Percentiles rank a stretch among this genome's conserved stretches.
phyloP scores from a whole-genome alignment of 257 asterid genomes.

The Primulina tabacum region DNA sequence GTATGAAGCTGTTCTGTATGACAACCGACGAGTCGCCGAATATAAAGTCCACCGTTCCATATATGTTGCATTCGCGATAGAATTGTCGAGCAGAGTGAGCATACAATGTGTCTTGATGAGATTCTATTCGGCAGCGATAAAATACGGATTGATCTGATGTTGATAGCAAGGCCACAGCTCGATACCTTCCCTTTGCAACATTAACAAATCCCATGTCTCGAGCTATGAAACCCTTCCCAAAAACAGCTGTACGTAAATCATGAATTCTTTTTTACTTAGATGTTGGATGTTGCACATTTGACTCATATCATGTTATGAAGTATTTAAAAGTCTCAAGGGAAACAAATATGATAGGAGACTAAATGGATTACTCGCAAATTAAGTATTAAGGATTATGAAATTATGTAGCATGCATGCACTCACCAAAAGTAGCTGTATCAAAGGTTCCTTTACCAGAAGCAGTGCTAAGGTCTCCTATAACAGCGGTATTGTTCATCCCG shows the following conservation, averaged over 20 bases:
- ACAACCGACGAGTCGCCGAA: slow-evolving; percentile 1
- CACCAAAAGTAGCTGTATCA: slow-evolving; percentile 30
- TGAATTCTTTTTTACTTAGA: too few species aligned
- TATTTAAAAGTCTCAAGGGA: too few species aligned
- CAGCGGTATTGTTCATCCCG: slow-evolving; percentile 24
- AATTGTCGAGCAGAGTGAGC: slow-evolving; percentile 41
- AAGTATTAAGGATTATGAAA: background rate
- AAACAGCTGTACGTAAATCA: slow-evolving; percentile 25
- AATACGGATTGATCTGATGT: slow-evolving; percentile 33
- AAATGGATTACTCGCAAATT: too few species aligned
- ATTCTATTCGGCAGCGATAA: slow-evolving; percentile 28
- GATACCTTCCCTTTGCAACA: slow-evolving; percentile 39
- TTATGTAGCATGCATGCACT: background rate
- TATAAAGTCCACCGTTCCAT: slow-evolving; percentile 37
- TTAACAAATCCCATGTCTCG: slow-evolving; percentile 36
- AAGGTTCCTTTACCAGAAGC: slow-evolving; percentile 3
- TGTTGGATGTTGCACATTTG: too few species aligned
- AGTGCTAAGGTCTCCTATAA: slow-evolving; percentile 17
- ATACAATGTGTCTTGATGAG: slow-evolving; percentile 46
- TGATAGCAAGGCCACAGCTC: slow-evolving; percentile 48
- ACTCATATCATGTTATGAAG: too few species aligned
- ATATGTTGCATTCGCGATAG: slow-evolving; percentile 24
- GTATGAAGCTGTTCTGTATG: slow-evolving; percentile 40
- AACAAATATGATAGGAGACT: too few species aligned
- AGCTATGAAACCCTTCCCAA: slow-evolving; percentile 23